phyloP scores from a whole-genome alignment of 768 basidiomycete species.

The Rubroboletus pulcherrimus region DNA sequence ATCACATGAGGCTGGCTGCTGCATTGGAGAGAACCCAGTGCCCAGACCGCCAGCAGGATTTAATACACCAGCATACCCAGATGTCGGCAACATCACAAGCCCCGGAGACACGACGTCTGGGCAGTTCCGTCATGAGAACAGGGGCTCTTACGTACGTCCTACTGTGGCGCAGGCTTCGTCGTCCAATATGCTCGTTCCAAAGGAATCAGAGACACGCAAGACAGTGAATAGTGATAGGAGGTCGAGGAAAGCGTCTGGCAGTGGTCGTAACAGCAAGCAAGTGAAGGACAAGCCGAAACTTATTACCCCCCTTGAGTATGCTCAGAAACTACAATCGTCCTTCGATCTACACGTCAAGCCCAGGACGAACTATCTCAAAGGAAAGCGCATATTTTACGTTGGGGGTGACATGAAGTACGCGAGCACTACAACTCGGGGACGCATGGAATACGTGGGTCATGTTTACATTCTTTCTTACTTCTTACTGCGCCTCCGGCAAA shows the following conservation, averaged over 20 bases:
- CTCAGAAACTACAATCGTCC: constrained; percentile 41
- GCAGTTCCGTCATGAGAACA: not conserved
- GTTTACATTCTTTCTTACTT: not conserved
- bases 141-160: not conserved
- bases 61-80: not conserved
- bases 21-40: not conserved
- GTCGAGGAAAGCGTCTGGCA: not conserved
- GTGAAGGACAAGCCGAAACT: constrained; percentile 40
- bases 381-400: constrained; percentile 54
- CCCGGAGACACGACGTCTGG: constrained; percentile 6
- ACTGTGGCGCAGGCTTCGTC: not conserved
- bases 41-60: constrained; percentile 8
- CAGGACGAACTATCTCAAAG: constrained; percentile 40
- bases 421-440: constrained; percentile 45
- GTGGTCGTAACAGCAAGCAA: constrained; percentile 20
- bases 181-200: not conserved
- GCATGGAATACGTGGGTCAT: constrained; percentile 60
- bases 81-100: constrained; percentile 21
- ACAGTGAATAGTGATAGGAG: constrained; percentile 22
- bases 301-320: constrained; percentile 52
- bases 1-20: not conserved
- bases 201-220: constrained; percentile 14
- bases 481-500: not conserved
- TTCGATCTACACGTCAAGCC: constrained; percentile 16
- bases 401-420: constrained; percentile 58